phyloP scores from a whole-genome alignment of 225 moss, liverwort and hornwort species.

The Ulota crispa region DNA sequence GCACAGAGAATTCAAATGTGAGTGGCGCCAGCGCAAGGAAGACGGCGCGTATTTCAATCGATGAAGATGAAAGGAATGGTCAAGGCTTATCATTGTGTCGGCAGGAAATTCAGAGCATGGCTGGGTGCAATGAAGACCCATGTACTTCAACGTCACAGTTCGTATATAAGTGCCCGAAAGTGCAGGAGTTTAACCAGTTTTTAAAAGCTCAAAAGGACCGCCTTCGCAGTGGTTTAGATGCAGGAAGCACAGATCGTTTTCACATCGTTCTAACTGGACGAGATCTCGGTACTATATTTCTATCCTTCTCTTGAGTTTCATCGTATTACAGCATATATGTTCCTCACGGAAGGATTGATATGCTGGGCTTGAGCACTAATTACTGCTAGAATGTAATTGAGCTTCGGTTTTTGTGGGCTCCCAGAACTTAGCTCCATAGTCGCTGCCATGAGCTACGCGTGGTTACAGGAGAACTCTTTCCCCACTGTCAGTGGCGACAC shows the following conservation, averaged over 20 bases:
- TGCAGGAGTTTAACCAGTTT: constrained; percentile 51
- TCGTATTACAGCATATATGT: background rate
- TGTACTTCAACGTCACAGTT: constrained; percentile 41
- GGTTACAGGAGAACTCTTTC: constrained; percentile 52
- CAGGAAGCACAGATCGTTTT: constrained; percentile 45
- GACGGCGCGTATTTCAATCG: constrained; percentile 22
- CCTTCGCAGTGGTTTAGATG: constrained; percentile 36
- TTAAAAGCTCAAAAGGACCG: constrained; percentile 51
- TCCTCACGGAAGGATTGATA: background rate
- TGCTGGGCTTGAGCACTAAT: background rate
- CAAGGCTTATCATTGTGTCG: constrained; percentile 21
- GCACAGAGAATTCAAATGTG: constrained; percentile 42
- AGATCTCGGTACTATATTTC: constrained; percentile 41
- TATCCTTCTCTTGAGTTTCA: background rate
- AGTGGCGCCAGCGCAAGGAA: constrained; percentile 23
- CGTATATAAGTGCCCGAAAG: constrained; percentile 43
- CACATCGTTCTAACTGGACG: constrained; percentile 42
- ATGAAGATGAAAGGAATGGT: constrained; percentile 37
- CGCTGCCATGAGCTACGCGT: constrained; percentile 51
- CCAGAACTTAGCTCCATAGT: constrained; percentile 57
- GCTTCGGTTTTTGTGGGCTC: constrained; percentile 7
- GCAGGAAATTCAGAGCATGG: constrained; percentile 23
- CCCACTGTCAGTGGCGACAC: constrained; percentile 38
- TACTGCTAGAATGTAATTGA: background rate
- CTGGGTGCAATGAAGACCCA: constrained; percentile 25